A percentile compares a stretch with the other conserved stretches of the same genome.
These are phyloP conservation scores for Colletotrichum agaves DNA, from an alignment of 2,329 filamentous ascomycete genomes.

Conservation along the genomic window DNA sequence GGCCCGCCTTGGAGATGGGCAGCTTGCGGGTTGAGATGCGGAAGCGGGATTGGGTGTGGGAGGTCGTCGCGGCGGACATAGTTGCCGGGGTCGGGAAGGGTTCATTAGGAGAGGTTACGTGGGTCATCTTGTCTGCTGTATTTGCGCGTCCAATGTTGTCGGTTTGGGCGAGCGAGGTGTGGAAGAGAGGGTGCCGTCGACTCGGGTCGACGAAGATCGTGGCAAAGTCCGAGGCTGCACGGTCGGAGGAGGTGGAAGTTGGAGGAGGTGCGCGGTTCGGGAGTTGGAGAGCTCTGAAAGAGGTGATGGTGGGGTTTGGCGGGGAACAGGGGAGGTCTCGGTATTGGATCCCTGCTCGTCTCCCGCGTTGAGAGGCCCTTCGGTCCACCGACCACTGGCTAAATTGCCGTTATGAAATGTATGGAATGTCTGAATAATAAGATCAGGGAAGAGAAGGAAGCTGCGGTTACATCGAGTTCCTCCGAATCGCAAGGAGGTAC, in stretches of 20 bases:
- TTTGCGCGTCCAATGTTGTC: background rate
- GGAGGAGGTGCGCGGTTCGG: conserved; percentile 21
- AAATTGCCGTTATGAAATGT: too few species aligned
- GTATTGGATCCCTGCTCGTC: conserved; percentile 20
- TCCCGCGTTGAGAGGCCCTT: conserved; percentile 21
- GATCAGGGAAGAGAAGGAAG: too few species aligned
- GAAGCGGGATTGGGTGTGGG: conserved; percentile 73
- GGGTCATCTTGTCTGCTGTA: conserved; percentile 48
- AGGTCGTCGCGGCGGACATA: conserved; percentile 64
- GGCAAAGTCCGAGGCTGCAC: background rate
- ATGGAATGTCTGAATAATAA: too few species aligned
- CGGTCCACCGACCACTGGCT: background rate
- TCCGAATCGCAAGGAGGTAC: too few species aligned
- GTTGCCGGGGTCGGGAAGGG: conserved; percentile 64
- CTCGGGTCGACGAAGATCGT: too few species aligned
- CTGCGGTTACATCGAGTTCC: too few species aligned
- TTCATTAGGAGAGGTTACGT: conserved; percentile 57
- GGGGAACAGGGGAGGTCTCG: conserved; percentile 24
- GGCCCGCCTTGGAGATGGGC: conserved; percentile 90
- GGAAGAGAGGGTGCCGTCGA: background rate
- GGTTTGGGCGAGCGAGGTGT: background rate
- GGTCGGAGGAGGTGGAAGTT: conserved; percentile 2
- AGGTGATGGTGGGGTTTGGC: conserved; percentile 36
- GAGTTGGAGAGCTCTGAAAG: conserved; percentile 20
- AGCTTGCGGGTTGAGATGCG: conserved; percentile 86